Conservation (phyloP, 257 asterid genomes). For the Fraxinus cuspidata region DNA sequence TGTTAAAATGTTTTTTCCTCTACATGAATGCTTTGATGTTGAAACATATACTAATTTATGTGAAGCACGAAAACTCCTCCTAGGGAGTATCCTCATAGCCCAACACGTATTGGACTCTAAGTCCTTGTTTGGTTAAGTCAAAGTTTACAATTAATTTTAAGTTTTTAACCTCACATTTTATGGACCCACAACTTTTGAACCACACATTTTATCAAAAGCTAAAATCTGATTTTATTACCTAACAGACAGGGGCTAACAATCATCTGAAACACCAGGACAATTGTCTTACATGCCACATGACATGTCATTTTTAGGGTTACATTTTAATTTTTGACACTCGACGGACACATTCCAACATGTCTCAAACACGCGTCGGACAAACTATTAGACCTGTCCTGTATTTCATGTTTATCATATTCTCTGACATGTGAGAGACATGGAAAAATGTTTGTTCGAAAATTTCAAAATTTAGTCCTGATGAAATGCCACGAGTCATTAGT, state of each 20-base stretch:
- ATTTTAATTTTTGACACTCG: too few species aligned
- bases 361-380: background rate
- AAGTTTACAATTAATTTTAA: too few species aligned
- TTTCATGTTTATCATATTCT: background rate
- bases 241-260: too few species aligned
- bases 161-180: too few species aligned
- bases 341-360: too few species aligned
- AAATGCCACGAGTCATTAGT: background rate
- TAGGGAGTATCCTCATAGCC: background rate
- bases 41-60: background rate
- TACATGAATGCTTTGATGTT: background rate
- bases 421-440: background rate
- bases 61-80: background rate
- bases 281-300: too few species aligned
- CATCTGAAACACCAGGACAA: background rate
- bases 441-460: background rate
- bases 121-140: too few species aligned
- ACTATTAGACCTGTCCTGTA: background rate
- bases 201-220: too few species aligned
- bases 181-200: too few species aligned
- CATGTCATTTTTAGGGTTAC: too few species aligned
- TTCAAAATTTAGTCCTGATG: background rate
- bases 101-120: background rate
- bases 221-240: too few species aligned
- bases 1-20: background rate